Base-by-base conservation (phyloP, 345 rosid species). In the Lepidium aucheri region DNA sequence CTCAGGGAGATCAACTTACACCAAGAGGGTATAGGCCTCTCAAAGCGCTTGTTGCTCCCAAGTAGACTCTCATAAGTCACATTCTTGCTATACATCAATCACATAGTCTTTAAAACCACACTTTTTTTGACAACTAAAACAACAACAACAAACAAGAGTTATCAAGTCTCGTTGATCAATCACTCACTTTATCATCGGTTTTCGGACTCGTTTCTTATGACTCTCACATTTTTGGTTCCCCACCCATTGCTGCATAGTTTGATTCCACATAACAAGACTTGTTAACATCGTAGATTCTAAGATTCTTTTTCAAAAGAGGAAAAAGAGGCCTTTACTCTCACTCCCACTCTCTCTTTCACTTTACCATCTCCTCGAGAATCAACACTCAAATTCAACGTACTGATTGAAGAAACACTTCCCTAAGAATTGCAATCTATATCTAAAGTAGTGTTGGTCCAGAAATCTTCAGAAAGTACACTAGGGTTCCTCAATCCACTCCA, bases 221-320 rank as follows among this genome's bases (percentile, higher is more conserved):
- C 39, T 70, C 20, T 65, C 77, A 3, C 71, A 45, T 62, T 44
- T 85, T 74, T 81, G 85, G 63, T 68, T 76, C 34, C 83, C 85
- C 39, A 86, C 4, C 93, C 96, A 89, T 9, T 77, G 81, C 65
- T 85, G 86, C 71, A 93, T 76, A 38, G 78, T 86, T 75, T 89
- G 89, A 70, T 77, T 82, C 96, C 96, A 89, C 38, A 83, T 79
- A 72, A 80, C 78, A 73, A 79, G 81, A 62, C 96, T 94, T 83
- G 75, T 64, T 60, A 63, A 49, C 51, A 32, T 15, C 32, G 15
- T n/a, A 41, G 6, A 8, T 2, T 28, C 20, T 42, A 33, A 13
- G 3, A 10, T 10, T 44, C 26, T 22, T 17, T 40, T 10, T 20
- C 61, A 65, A 17, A 30, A 1, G 6, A 8, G 24, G 30, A 33